Conservation (phyloP, 768 basidiomycete species). For the Amanita subjunquillea region DNA sequence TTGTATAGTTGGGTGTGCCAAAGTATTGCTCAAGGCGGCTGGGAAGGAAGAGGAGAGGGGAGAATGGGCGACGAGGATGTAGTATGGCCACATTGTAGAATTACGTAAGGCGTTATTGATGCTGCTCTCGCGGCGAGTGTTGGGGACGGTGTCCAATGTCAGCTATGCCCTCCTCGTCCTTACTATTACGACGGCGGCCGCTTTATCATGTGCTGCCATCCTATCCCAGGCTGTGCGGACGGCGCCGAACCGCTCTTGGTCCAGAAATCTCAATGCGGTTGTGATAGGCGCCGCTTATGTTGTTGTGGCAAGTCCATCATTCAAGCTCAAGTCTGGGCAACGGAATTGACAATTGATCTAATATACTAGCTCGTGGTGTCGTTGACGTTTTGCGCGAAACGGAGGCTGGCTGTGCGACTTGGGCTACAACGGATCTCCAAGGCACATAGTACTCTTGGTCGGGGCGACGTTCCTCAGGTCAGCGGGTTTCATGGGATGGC, state of each 20-base stretch:
- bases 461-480: conserved; percentile 53
- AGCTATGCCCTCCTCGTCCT: conserved; percentile 45
- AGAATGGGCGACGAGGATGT: conserved; percentile 57
- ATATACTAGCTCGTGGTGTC: conserved; percentile 41
- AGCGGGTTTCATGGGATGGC: background rate
- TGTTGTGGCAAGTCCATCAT: conserved; percentile 35
- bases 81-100: conserved; percentile 29
- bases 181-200: conserved; percentile 39
- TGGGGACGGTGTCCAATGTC: conserved; percentile 41
- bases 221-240: conserved; percentile 68
- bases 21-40: conserved; percentile 29
- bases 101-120: conserved; percentile 1
- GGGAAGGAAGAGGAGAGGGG: conserved; percentile 25
- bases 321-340: background rate
- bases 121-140: conserved; percentile 11
- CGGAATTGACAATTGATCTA: background rate
- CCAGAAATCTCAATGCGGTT: conserved; percentile 55
- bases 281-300: conserved; percentile 64
- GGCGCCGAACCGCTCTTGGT: conserved; percentile 41
- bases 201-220: conserved; percentile 54
- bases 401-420: conserved; percentile 54
- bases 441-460: conserved; percentile 38
- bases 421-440: conserved; percentile 62
- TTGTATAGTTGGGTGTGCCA: conserved; percentile 64
- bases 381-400: conserved; percentile 53